Evolutionary conservation across 768 basidiomycete genomes (phyloP), one percentile per base, ranked within the genome.

Genomic region (Lentinula edodes): DNA sequence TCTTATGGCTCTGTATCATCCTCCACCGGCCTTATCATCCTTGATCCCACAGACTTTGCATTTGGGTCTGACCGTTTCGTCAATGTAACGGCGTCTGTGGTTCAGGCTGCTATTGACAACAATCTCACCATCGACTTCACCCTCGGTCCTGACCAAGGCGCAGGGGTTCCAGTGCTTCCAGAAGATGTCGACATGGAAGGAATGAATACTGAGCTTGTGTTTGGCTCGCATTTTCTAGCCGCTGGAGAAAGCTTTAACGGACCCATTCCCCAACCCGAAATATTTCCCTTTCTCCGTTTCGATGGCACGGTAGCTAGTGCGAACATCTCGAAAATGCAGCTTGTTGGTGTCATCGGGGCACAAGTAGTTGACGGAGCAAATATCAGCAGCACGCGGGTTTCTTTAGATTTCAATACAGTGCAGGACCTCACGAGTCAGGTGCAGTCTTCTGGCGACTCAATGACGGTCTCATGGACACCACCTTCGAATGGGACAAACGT

Each of bases 141-240:
- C 10, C 61, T 65, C 41, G 65, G 65, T 2, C 65, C 65, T 4
- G 60, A 61, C 36, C 65, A 65, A 52, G 65, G 65, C 3, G 65
- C 65, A 5, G 65, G 65, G 1, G 60, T 65, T 1, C 65, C 65
- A 8, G 65, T 65, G 4, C 60, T 63, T 20, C 65, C 65, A 0
- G 56, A 53, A 15, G 60, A 63, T 20, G 62, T 65, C 4, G 65
- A 65, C 42, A 62, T 55, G 65, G 60, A 61, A 16, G 65, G 65
- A 6, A 63, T 65, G 62, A 63, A 63, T 61, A 65, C 65, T 9
- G 65, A 65, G 28, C 60, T 65, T 4, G 65, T 65, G 1, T 65
- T 63, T n/a, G 65, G 65, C 15, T 59, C 65, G 28, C 60, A 56
- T 60, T 65, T 65, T 32, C 18, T 65, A 6, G 18, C 23, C 13